These are phyloP conservation scores for Avicennia marina DNA, from an alignment of 257 asterid genomes.

Conservation along the genomic window DNA sequence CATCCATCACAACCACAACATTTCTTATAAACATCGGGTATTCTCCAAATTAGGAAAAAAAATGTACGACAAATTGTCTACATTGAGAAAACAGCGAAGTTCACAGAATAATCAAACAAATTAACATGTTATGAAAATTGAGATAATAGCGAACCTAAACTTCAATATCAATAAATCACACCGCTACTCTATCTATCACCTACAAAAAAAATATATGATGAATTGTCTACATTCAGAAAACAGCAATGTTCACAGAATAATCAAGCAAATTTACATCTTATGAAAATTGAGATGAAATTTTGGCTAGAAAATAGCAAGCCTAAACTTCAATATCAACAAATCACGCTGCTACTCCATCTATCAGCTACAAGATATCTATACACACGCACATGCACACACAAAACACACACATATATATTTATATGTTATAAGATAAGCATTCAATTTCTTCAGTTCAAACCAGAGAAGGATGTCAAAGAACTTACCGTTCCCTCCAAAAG, in stretches of 20 bases:
- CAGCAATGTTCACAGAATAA: not conserved
- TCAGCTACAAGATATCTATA: conserved; percentile 6
- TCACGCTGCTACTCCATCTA: conserved; percentile 2
- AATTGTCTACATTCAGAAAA: too few species aligned
- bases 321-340: conserved; percentile 5
- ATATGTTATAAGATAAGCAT: too few species aligned
- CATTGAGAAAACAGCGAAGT: too few species aligned
- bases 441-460: not conserved
- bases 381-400: too few species aligned
- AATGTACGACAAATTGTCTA: too few species aligned
- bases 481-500: conserved; percentile 92
- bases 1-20: conserved; percentile 21
- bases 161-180: too few species aligned
- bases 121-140: too few species aligned
- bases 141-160: too few species aligned
- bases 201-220: too few species aligned
- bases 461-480: not conserved
- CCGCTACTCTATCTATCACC: too few species aligned
- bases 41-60: not conserved
- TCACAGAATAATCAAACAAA: too few species aligned
- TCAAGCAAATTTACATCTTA: conserved; percentile 5
- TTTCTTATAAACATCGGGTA: conserved; percentile 6
- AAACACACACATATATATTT: too few species aligned
- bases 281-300: not conserved
- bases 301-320: not conserved